phyloP scores from a whole-genome alignment of 2,329 filamentous ascomycete genomes.

The Penicillium sp. region DNA sequence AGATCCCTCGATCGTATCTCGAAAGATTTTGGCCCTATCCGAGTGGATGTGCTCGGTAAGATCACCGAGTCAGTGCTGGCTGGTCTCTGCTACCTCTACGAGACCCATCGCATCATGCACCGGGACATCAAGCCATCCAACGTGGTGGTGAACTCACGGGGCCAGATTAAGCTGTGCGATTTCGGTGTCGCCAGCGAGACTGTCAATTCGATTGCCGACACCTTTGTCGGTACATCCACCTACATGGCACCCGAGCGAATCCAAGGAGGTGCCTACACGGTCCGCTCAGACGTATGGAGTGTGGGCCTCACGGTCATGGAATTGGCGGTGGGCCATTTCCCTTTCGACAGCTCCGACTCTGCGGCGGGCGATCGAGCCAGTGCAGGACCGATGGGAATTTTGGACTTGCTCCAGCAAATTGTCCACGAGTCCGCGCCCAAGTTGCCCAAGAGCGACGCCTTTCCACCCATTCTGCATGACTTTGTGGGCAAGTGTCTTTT shows the following conservation, averaged over 20 bases:
- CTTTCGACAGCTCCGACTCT: slow-evolving; percentile 78
- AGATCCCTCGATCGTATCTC: slow-evolving; percentile 92
- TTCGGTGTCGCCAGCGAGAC: slow-evolving; percentile 98
- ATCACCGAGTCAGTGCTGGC: slow-evolving; percentile 94
- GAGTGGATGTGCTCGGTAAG: slow-evolving; percentile 94
- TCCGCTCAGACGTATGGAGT: slow-evolving; percentile 99
- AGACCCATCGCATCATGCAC: slow-evolving; percentile 96
- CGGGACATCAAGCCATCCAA: slow-evolving; percentile 98
- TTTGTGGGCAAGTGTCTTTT: slow-evolving; percentile 94
- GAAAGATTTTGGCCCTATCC: slow-evolving; percentile 86
- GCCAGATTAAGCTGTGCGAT: slow-evolving; percentile 94
- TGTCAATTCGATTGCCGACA: slow-evolving; percentile 96
- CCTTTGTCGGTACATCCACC: slow-evolving; percentile 95
- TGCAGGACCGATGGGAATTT: slow-evolving; percentile 78
- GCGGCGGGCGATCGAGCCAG: slow-evolving; percentile 62
- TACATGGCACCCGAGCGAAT: slow-evolving; percentile 99
- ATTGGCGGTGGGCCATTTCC: slow-evolving; percentile 93
- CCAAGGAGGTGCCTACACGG: slow-evolving; percentile 91
- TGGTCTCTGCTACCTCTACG: slow-evolving; percentile 90
- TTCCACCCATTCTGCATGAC: slow-evolving; percentile 88
- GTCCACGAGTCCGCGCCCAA: slow-evolving; percentile 92
- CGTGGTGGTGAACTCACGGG: slow-evolving; percentile 88
- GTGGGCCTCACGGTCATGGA: slow-evolving; percentile 95
- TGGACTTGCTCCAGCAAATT: slow-evolving; percentile 94
- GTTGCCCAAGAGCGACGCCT: slow-evolving; percentile 93